Percentiles rank a stretch among this genome's conserved stretches.
Evolutionary conservation across 495 filamentous ascomycete species (phyloP).

Genomic region (Aspergillus cristatus): DNA sequence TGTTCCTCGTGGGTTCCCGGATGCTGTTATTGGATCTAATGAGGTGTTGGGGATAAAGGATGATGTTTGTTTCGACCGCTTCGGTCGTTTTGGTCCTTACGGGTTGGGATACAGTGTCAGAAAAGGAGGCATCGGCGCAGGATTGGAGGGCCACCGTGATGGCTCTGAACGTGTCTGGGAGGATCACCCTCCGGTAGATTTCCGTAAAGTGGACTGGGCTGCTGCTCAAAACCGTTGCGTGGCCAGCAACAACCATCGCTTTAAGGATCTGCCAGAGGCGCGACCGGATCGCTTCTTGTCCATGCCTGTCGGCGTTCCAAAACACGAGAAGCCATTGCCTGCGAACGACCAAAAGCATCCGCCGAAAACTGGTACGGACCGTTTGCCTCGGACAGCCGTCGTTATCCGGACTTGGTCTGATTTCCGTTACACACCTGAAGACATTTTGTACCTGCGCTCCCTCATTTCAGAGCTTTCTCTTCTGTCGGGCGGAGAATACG

Average conservation of each 20-base stretch:
- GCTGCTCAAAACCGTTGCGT: constrained; percentile 62
- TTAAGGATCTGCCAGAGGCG: constrained; percentile 40
- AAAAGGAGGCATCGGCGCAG: constrained; percentile 73
- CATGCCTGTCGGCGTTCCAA: constrained; percentile 31
- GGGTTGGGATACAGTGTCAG: constrained; percentile 72
- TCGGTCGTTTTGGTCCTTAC: constrained; percentile 80
- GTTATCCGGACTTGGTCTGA: constrained; percentile 57
- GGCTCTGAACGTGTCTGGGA: constrained; percentile 68
- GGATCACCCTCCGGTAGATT: constrained; percentile 60
- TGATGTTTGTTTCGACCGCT: constrained; percentile 90
- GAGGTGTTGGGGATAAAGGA: constrained; percentile 69
- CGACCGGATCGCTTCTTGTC: constrained; percentile 34
- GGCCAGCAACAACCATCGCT: constrained; percentile 60
- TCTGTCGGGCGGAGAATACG: constrained; percentile 54
- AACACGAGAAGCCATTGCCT: constrained; percentile 4
- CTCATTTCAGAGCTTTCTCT: constrained; percentile 55
- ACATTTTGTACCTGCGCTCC: constrained; percentile 46
- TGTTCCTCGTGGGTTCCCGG: constrained; percentile 70
- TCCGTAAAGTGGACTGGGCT: constrained; percentile 63
- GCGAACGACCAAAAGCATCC: constrained; percentile 6
- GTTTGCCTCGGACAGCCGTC: constrained; percentile 48
- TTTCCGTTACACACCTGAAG: constrained; percentile 44
- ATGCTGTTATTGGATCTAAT: constrained; percentile 73
- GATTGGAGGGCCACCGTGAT: constrained; percentile 68
- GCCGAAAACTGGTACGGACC: constrained; percentile 15